Evolutionary conservation across 805 yeast genomes (phyloP).

Genomic region (Metschnikowia lunata): DNA sequence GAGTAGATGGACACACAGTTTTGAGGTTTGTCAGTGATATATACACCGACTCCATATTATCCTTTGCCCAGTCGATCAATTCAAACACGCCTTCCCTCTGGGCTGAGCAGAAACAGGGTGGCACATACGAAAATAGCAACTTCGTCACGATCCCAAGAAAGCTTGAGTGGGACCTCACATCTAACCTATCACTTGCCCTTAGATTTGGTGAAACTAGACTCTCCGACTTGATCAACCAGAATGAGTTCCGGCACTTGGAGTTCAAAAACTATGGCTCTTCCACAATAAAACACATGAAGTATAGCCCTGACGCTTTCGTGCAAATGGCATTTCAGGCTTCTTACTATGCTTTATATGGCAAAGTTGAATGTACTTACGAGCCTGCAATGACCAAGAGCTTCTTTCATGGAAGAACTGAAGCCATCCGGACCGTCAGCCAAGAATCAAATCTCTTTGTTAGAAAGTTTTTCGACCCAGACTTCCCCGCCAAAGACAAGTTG

Average conservation of each 20-base stretch:
- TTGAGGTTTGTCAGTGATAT: constrained; percentile 83
- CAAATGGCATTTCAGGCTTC: constrained; percentile 94
- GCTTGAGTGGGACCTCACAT: constrained; percentile 80
- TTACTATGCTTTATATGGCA: constrained; percentile 86
- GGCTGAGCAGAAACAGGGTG: constrained; percentile 28
- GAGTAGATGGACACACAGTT: constrained; percentile 94
- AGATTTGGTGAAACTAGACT: constrained; percentile 89
- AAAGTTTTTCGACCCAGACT: constrained; percentile 68
- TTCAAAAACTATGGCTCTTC: constrained; percentile 70
- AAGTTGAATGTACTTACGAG: constrained; percentile 89
- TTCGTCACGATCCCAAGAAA: constrained; percentile 72
- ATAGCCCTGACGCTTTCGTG: constrained; percentile 90
- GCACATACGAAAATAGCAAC: constrained; percentile 29
- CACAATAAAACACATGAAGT: constrained; percentile 75
- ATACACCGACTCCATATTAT: constrained; percentile 82
- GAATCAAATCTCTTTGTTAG: constrained; percentile 81
- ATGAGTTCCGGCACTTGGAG: constrained; percentile 79
- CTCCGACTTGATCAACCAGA: constrained; percentile 82
- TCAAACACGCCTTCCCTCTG: constrained; percentile 70
- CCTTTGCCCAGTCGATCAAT: constrained; percentile 82
- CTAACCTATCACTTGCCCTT: constrained; percentile 69
- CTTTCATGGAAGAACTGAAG: constrained; percentile 90
- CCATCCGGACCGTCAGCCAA: constrained; percentile 77
- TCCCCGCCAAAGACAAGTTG: constrained; percentile 56
- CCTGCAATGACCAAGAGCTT: constrained; percentile 93